Evolutionary conservation across 371 early-diverging fungal genomes (phyloP).

Genomic region (Coemansia sp.): DNA sequence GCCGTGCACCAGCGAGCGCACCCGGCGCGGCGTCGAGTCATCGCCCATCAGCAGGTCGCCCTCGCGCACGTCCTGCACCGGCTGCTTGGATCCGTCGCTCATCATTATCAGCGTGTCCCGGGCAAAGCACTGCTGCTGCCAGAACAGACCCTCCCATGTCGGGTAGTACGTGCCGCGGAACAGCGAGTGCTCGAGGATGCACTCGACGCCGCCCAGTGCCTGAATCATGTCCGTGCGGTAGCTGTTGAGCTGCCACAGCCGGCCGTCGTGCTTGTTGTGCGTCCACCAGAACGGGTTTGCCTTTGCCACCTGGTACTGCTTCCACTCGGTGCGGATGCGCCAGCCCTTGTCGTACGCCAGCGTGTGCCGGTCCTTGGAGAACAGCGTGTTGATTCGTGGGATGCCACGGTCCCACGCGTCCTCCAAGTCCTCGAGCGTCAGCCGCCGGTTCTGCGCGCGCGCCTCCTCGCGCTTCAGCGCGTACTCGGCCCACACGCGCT

Average conservation of each 20-base stretch:
- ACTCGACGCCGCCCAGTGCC: constrained; percentile 97
- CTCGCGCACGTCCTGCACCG: constrained; percentile 45
- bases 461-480: constrained; percentile 97
- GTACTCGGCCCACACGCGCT: constrained; percentile 99
- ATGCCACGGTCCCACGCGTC: constrained; percentile 99
- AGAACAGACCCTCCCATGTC: constrained; percentile 98
- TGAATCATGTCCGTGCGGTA: constrained; percentile 99
- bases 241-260: constrained; percentile 95
- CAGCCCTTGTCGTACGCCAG: constrained; percentile 99
- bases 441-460: constrained; percentile 89
- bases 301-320: constrained; percentile 94
- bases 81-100: constrained; percentile 29
- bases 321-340: constrained; percentile 96
- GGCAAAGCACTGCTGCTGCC: constrained; percentile 76
- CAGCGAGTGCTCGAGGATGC: constrained; percentile 97
- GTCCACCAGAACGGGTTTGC: constrained; percentile 98
- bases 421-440: constrained; percentile 96
- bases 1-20: constrained; percentile 44
- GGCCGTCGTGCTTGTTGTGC: constrained; percentile 89
- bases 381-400: constrained; percentile 98
- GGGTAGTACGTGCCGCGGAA: constrained; percentile 98
- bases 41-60: constrained; percentile 55
- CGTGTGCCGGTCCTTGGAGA: constrained; percentile 94
- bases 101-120: constrained; percentile 49
- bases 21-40: constrained; percentile 51